A percentile compares a stretch with the other conserved stretches of the same genome.
phyloP scores from a whole-genome alignment of 2,329 filamentous ascomycete genomes.

The Paracoccidioides brasiliensis region DNA sequence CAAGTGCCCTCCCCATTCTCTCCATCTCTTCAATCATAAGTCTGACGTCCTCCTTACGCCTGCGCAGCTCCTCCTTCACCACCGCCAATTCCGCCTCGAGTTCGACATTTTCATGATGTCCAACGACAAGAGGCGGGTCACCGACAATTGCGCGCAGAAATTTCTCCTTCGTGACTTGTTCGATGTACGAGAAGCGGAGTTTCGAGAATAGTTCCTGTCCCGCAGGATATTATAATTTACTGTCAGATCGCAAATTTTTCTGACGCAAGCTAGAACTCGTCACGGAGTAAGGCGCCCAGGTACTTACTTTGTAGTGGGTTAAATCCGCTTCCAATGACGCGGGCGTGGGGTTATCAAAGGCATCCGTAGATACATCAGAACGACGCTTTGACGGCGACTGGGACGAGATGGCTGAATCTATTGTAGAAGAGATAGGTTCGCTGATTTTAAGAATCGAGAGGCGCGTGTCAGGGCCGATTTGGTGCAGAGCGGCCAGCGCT shows the following conservation, averaged over 20 bases:
- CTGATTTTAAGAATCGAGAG: constrained; percentile 66
- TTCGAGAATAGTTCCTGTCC: constrained; percentile 76
- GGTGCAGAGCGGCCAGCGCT: constrained; percentile 35
- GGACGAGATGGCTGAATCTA: constrained; percentile 15
- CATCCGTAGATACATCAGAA: constrained; percentile 58
- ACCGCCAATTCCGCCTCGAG: constrained; percentile 57
- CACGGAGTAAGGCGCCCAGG: not conserved
- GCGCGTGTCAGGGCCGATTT: constrained; percentile 36
- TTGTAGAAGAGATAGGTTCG: constrained; percentile 51
- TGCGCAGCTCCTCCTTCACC: constrained; percentile 63
- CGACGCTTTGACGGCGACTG: constrained; percentile 39
- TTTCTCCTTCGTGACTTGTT: constrained; percentile 97
- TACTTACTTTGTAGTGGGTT: constrained; percentile 60
- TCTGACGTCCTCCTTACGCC: constrained; percentile 65
- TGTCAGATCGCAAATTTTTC: not conserved
- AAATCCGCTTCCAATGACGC: constrained; percentile 71
- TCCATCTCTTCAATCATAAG: constrained; percentile 63
- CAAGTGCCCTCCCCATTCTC: constrained; percentile 51
- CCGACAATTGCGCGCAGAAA: constrained; percentile 88
- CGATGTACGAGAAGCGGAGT: constrained; percentile 90
- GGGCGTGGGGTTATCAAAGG: constrained; percentile 56
- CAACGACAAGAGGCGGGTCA: constrained; percentile 75
- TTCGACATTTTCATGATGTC: constrained; percentile 65
- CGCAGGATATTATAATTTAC: not conserved
- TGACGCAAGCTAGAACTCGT: not conserved